Conservation (phyloP, 306 rosid species). For the Chamaecrista fasciculata region DNA sequence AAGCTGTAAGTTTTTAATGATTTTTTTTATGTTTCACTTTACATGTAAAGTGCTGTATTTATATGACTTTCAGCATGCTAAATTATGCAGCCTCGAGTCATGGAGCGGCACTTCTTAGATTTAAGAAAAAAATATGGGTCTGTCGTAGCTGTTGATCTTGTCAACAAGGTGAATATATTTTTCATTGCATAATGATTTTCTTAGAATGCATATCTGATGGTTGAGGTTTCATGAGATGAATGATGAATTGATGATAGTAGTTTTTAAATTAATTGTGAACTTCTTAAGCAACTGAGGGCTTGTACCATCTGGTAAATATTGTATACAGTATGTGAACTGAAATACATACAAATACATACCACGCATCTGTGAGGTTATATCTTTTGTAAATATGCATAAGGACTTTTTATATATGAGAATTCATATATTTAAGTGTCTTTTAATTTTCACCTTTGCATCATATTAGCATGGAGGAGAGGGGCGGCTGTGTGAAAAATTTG, state of each 20-base stretch:
- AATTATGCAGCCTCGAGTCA: conserved; percentile 61
- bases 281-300: not conserved
- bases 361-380: not conserved
- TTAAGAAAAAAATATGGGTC: conserved; percentile 82
- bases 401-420: not conserved
- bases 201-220: conserved; percentile 2
- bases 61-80: conserved; percentile 34
- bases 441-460: conserved; percentile 23
- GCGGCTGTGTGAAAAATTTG: conserved; percentile 61
- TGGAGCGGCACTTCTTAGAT: conserved; percentile 80
- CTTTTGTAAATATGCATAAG: not conserved
- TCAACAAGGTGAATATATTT: conserved; percentile 56
- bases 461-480: conserved; percentile 91
- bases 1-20: conserved; percentile 58
- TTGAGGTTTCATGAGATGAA: conserved; percentile 4
- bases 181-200: not conserved
- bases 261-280: not conserved
- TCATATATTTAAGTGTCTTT: conserved; percentile 8
- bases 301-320: not conserved
- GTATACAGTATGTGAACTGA: not conserved
- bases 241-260: not conserved
- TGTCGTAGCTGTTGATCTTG: conserved; percentile 77
- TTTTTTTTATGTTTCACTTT: conserved; percentile 21
- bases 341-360: not conserved
- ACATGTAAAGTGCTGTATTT: not conserved